phyloP scores from a whole-genome alignment of 129 eudicot genomes.

The Artemisia tridentata region DNA sequence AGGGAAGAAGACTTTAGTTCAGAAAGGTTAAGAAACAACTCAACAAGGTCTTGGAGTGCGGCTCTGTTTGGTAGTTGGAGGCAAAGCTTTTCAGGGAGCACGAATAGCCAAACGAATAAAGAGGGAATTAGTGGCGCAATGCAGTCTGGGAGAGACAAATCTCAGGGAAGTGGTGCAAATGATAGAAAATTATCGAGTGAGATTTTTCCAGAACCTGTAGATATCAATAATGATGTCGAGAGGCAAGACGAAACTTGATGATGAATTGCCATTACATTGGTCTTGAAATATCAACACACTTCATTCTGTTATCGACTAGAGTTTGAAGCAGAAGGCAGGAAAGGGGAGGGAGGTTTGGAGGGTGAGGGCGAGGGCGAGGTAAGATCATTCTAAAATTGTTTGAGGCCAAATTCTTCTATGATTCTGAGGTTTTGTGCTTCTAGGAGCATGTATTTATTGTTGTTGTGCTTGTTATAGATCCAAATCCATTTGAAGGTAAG shows the following conservation, averaged over 20 bases:
- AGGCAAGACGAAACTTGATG: slow-evolving; percentile 37
- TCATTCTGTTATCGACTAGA: background rate
- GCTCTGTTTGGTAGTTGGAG: slow-evolving; percentile 83
- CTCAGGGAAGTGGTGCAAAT: slow-evolving; percentile 62
- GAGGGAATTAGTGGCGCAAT: slow-evolving; percentile 36
- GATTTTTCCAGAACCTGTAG: slow-evolving; percentile 59
- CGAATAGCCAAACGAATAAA: slow-evolving; percentile 31
- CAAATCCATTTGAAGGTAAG: slow-evolving; percentile 25
- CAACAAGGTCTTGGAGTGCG: slow-evolving; percentile 68
- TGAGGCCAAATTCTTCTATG: slow-evolving; percentile 23
- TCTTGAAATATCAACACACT: slow-evolving; percentile 7
- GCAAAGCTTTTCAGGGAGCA: slow-evolving; percentile 65
- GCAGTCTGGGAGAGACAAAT: slow-evolving; percentile 43
- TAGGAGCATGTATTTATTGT: slow-evolving; percentile 28
- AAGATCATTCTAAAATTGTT: background rate
- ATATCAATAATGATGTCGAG: slow-evolving; percentile 37
- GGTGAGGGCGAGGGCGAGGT: background rate
- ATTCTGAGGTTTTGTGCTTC: slow-evolving; percentile 31
- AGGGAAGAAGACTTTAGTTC: slow-evolving; percentile 72
- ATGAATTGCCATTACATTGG: slow-evolving; percentile 12
- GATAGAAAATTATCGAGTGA: slow-evolving; percentile 56
- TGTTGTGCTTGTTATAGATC: slow-evolving; percentile 32
- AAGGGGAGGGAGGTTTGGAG: background rate
- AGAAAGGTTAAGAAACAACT: slow-evolving; percentile 53
- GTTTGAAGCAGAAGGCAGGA: background rate